phyloP scores from a whole-genome alignment of 202 grass and related monocot species.

The Setaria viridis region DNA sequence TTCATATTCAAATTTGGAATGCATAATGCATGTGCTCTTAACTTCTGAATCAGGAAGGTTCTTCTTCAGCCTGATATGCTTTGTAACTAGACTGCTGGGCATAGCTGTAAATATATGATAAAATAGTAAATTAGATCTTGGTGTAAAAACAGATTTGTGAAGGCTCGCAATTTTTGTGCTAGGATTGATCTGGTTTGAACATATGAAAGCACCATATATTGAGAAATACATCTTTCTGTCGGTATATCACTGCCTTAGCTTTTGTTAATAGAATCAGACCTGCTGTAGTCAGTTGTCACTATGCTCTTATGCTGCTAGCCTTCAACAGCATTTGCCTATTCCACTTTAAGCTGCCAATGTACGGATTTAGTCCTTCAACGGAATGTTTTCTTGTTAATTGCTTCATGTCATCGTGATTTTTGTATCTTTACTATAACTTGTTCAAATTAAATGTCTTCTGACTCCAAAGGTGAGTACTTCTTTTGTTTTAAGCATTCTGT shows the following conservation, averaged over 20 bases:
- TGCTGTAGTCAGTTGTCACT: not conserved
- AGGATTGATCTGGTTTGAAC: not conserved
- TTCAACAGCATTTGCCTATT: not conserved
- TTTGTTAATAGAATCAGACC: too few species aligned
- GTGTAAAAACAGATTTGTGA: slow-evolving; percentile 4
- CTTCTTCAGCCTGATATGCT: slow-evolving; percentile 11
- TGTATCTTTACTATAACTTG: not conserved
- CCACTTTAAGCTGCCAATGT: slow-evolving; percentile 12
- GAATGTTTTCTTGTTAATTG: slow-evolving; percentile 27
- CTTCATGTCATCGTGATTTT: too few species aligned
- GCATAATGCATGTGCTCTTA: not conserved
- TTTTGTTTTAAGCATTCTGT: slow-evolving; percentile 12
- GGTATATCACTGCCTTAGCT: not conserved
- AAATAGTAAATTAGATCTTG: slow-evolving; percentile 23
- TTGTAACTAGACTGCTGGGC: slow-evolving; percentile 10
- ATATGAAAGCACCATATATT: not conserved
- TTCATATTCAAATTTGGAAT: not conserved
- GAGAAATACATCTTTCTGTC: not conserved
- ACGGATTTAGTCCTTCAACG: slow-evolving; percentile 12
- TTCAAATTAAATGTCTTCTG: not conserved
- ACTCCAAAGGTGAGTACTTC: not conserved
- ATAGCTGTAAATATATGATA: not conserved
- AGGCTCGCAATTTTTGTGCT: not conserved
- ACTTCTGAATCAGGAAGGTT: not conserved
- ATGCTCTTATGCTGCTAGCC: too few species aligned